A percentile compares a stretch with the other conserved stretches of the same genome.
Evolutionary conservation across 257 asterid genomes (phyloP).

Genomic region (Coffea canephora): DNA sequence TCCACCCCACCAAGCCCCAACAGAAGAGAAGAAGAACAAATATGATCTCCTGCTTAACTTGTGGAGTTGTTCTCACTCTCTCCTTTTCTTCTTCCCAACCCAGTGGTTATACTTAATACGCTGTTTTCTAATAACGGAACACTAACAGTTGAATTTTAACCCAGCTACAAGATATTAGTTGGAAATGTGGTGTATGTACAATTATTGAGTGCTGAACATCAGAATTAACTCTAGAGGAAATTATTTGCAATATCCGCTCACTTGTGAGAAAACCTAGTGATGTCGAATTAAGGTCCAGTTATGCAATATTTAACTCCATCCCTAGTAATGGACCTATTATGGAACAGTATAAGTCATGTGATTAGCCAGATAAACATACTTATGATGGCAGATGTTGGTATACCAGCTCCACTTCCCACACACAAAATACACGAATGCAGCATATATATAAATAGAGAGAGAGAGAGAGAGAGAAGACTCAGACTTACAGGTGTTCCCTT

Average conservation of each 20-base stretch:
- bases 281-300: too few relatives aligned
- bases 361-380: not conserved
- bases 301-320: too few relatives aligned
- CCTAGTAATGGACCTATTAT: too few relatives aligned
- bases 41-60: not conserved
- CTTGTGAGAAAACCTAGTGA: too few relatives aligned
- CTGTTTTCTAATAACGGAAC: not conserved
- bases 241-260: too few relatives aligned
- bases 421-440: too few relatives aligned
- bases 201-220: too few relatives aligned
- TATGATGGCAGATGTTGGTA: not conserved
- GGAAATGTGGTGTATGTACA: not conserved
- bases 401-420: not conserved
- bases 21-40: not conserved
- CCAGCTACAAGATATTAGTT: not conserved
- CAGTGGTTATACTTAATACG: not conserved
- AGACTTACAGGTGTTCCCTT: constrained; percentile 91
- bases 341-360: too few relatives aligned
- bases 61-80: not conserved
- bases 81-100: not conserved
- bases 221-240: too few relatives aligned
- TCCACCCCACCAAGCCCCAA: not conserved
- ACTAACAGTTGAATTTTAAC: not conserved
- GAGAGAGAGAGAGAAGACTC: not conserved
- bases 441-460: too few relatives aligned